Base-by-base conservation (phyloP, 2,329 filamentous ascomycete genomes). In the Cercospora zeina region DNA sequence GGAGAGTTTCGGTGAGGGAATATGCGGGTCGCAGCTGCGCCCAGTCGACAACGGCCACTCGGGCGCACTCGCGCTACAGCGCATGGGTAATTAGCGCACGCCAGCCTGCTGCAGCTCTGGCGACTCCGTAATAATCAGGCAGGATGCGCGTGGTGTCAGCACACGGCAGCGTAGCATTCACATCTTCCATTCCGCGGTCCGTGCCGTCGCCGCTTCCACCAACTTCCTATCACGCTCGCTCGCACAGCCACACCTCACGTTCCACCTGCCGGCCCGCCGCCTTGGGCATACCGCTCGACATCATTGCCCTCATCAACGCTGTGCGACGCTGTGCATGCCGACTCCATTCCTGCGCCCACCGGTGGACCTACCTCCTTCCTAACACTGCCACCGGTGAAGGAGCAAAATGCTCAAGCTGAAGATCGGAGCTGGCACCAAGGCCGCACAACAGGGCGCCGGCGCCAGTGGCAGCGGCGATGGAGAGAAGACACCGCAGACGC, bases 321-420 rank as follows among this genome's bases (percentile, higher is more conserved):
- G 39, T n/a, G 55, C 50, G 31, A 57, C 54, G 45, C 55, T 10
- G 30, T 50, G 55, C 16, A 50, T 47, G 45, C 45, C n/a, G 33
- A 53, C 49, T 21, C 27, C 49, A 53, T 53, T 34, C 49, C 49
- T 33, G 30, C 49, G 49, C 49, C 19, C 30, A 53, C 30, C 49
- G 49, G 49, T 53, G 27, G 30, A 34, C 49, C 49, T 24, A 34
- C 49, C 49, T 34, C 24, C 13, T 53, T 16, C 19, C 21, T 27
- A 31, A 53, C 47, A 59, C 47, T 53, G 56, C 47, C 56, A 53
- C 56, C 21, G 31, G 39, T 50, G 42, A 27, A 10, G 9, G 9
- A 30, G 42, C 16, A 51, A 33, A 49, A 67, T 68, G 67, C 59
- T 68, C 50, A 68, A 68, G 60, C 65, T 68, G 53, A 68, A 68